A percentile compares a stretch with the other conserved stretches of the same genome.
phyloP scores from a whole-genome alignment of 768 basidiomycete genomes.

The Naganishia vaughanmartiniae region DNA sequence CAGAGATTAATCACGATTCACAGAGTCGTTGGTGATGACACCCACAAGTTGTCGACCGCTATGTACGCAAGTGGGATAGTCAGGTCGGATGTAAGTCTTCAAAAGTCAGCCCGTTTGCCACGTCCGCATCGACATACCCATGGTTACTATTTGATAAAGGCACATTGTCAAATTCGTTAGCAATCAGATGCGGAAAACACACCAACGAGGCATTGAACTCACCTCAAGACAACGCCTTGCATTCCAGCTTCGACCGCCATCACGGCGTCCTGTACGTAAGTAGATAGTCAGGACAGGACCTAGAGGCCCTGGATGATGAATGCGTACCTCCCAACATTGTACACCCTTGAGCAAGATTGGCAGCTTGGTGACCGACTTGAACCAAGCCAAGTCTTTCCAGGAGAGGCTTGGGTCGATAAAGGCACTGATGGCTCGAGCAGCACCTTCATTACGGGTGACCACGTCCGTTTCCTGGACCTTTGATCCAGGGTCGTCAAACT shows the following conservation, averaged over 20 bases:
- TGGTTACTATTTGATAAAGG: constrained; percentile 64
- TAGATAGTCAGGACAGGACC: neutral
- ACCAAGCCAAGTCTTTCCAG: constrained; percentile 78
- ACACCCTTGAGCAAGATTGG: constrained; percentile 88
- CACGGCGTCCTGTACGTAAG: constrained; percentile 64
- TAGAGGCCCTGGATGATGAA: neutral
- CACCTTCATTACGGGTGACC: constrained; percentile 82
- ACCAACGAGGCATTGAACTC: neutral
- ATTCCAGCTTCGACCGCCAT: constrained; percentile 64
- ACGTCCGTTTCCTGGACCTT: constrained; percentile 52
- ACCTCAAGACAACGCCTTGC: constrained; percentile 46
- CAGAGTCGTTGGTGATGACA: constrained; percentile 3
- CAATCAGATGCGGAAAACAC: neutral
- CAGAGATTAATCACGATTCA: neutral
- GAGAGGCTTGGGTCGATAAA: constrained; percentile 90
- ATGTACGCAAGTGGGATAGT: neutral
- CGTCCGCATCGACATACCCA: neutral
- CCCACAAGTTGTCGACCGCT: constrained; percentile 42
- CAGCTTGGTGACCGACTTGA: constrained; percentile 78
- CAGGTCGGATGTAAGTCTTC: neutral
- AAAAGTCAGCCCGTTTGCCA: neutral
- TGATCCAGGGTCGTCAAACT: constrained; percentile 76
- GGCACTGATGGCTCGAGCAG: constrained; percentile 88
- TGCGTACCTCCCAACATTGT: constrained; percentile 70
- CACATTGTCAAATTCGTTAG: constrained; percentile 53